Evolutionary conservation across 805 yeast genomes (phyloP).

Genomic region (Candida xyloterini): DNA sequence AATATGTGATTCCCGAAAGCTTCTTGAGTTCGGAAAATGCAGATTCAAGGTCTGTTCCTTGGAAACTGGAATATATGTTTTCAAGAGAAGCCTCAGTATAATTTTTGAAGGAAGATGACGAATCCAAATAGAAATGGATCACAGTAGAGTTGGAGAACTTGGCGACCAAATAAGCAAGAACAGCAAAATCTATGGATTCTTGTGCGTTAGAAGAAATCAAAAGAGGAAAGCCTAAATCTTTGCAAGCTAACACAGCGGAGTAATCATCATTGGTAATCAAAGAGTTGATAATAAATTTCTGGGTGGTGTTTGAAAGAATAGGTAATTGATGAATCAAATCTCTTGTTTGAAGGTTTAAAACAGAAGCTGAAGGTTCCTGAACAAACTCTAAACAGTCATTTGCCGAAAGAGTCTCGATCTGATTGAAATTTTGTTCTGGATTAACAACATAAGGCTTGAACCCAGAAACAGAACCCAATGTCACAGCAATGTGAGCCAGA

Average conservation of each 20-base stretch:
- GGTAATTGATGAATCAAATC: conserved; percentile 62
- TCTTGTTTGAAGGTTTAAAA: conserved; percentile 52
- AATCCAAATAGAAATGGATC: conserved; percentile 56
- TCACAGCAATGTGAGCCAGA: conserved; percentile 10
- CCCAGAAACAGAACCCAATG: conserved; percentile 12
- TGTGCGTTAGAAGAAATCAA: conserved; percentile 61
- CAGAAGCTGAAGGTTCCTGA: conserved; percentile 35
- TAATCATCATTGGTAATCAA: conserved; percentile 60
- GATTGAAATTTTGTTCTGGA: conserved; percentile 5
- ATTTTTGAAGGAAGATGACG: conserved; percentile 7
- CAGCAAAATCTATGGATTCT: conserved; percentile 53
- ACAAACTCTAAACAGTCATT: conserved; percentile 55
- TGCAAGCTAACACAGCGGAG: conserved; percentile 64
- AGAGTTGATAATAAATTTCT: conserved; percentile 54
- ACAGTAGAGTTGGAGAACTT: conserved; percentile 50
- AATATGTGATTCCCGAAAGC: conserved; percentile 29
- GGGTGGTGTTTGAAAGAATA: conserved; percentile 39
- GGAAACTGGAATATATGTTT: conserved; percentile 18
- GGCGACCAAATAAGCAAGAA: conserved; percentile 59
- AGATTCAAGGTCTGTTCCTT: conserved; percentile 30
- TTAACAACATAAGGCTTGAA: conserved; percentile 15
- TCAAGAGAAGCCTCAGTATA: conserved; percentile 7
- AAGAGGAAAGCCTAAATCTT: conserved; percentile 63
- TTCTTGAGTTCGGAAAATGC: conserved; percentile 33
- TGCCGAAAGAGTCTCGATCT: conserved; percentile 27